Conservation (phyloP, 1,139 yeast species). For the Sugiyamaella xylanicola region DNA sequence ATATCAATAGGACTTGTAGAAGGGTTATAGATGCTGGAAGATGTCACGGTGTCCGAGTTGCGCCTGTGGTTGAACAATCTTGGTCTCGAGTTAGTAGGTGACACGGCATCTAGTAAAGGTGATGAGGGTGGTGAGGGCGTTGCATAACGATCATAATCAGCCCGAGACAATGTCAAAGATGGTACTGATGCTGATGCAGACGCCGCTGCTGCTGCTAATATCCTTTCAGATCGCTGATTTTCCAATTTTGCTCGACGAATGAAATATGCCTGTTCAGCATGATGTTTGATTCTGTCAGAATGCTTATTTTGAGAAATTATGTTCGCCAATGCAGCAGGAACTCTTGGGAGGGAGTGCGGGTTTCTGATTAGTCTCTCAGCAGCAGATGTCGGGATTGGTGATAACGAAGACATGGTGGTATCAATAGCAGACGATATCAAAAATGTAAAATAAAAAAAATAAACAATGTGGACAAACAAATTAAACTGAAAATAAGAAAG, state of each 20-base stretch:
- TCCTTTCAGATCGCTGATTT: conserved; percentile 25
- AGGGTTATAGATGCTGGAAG: neutral
- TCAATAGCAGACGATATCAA: neutral
- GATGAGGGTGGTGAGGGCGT: conserved; percentile 23
- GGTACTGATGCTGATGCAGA: neutral
- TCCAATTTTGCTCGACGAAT: conserved; percentile 26
- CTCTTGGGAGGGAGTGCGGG: conserved; percentile 36
- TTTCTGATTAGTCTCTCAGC: conserved; percentile 37
- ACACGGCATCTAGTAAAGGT: conserved; percentile 8
- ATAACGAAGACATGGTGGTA: conserved; percentile 17
- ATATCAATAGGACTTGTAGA: neutral
- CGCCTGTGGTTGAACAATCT: conserved; percentile 8
- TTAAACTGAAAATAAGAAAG: neutral
- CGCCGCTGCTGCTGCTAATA: conserved; percentile 19
- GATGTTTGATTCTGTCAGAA: conserved; percentile 30
- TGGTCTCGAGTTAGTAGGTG: neutral
- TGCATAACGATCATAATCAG: neutral
- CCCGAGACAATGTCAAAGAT: neutral
- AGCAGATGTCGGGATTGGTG: conserved; percentile 34
- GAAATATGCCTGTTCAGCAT: conserved; percentile 29
- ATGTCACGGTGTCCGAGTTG: conserved; percentile 10
- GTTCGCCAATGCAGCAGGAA: conserved; percentile 31
- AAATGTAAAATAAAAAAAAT: too few species aligned
- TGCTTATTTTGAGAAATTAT: conserved; percentile 32
- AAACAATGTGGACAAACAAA: neutral